Evolutionary conservation across 305 asterid genomes (phyloP), one percentile per base, ranked within the genome.

Genomic region (Solanum aculeatissimum): DNA sequence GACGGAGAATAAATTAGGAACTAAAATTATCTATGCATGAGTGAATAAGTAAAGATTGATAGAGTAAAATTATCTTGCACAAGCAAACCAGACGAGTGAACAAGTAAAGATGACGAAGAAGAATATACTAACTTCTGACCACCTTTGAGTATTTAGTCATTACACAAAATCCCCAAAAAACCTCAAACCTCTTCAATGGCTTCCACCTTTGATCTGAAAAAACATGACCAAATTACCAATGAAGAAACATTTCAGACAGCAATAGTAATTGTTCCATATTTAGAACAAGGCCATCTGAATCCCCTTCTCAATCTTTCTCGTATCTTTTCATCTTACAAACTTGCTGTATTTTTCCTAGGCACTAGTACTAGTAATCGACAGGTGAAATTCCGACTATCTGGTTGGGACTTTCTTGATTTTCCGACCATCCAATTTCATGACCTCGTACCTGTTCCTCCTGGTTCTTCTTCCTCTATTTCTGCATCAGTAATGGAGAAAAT

Each of bases 321-420:
- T 15, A 75, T 82, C 15, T 0, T 82, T n/a, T 29, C 79, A 43
- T 65, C 53, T 12, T 29, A 82, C 65, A 70, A 65, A 7, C 2
- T 82, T 32, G 80, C 32, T 35, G 49, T 82, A 7, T 82, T 16
- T 65, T 82, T 63, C 80, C 57, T 45, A n/a, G 85, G 85, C 6
- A 63, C 75, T 65, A 82, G 23, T 3, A 70, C 62, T 19, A 70
- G 75, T 19, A 65, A 63, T 18, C 27, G 66, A n/a, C 45, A 63
- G 7, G 85, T 38, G 1, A 68, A 54, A 35, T 70, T 47, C 2
- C 35, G 85, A 13, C 2, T 65, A 13, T 70, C 47, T 14, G 65
- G 85, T 27, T 65, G 85, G 85, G 79, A 65, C n/a, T 51, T 70
- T n/a, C 85, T 82, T 18, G 85, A 68, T 60, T 82, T 45, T 43